A percentile compares a stretch with the other conserved stretches of the same genome.
These are phyloP conservation scores for Tephrocybe sp. DNA, from an alignment of 768 basidiomycete genomes.

Conservation along the genomic window DNA sequence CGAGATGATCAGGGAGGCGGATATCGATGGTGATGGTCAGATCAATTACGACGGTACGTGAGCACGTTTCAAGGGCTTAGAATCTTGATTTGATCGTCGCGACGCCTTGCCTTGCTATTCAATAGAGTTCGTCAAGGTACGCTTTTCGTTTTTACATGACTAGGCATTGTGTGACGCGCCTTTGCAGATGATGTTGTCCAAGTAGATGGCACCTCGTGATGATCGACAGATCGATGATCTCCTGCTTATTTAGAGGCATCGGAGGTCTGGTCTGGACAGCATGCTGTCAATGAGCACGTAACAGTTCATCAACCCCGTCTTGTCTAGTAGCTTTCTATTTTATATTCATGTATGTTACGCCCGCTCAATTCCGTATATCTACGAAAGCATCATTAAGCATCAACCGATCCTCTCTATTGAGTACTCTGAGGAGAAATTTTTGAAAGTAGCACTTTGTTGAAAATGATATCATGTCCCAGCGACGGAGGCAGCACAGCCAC, in stretches of 20 bases:
- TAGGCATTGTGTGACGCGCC: background rate
- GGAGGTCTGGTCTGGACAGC: conserved; percentile 1
- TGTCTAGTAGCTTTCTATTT: conserved; percentile 19
- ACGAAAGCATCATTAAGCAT: no score
- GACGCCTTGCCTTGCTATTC: conserved; percentile 4
- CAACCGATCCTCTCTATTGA: no score
- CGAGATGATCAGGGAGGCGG: conserved; percentile 97
- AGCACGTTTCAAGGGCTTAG: background rate
- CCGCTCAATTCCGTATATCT: background rate
- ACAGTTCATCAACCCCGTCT: conserved; percentile 4
- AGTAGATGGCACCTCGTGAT: conserved; percentile 35
- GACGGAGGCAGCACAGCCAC: conserved; percentile 9
- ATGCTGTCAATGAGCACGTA: background rate
- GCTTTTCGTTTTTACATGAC: background rate
- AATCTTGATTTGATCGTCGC: background rate
- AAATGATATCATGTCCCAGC: conserved; percentile 3
- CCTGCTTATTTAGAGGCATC: background rate
- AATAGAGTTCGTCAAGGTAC: conserved; percentile 77
- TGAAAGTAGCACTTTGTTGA: no score
- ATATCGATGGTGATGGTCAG: conserved; percentile 93
- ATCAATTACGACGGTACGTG: conserved; percentile 79
- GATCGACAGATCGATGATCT: conserved; percentile 7
- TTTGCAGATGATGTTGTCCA: conserved; percentile 72
- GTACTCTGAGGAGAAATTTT: no score
- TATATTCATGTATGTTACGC: conserved; percentile 19